Evolutionary conservation across 1,284 basidiomycete species (phyloP), one percentile per base, ranked within the genome.

Genomic region (Acaromyces ingoldii): DNA sequence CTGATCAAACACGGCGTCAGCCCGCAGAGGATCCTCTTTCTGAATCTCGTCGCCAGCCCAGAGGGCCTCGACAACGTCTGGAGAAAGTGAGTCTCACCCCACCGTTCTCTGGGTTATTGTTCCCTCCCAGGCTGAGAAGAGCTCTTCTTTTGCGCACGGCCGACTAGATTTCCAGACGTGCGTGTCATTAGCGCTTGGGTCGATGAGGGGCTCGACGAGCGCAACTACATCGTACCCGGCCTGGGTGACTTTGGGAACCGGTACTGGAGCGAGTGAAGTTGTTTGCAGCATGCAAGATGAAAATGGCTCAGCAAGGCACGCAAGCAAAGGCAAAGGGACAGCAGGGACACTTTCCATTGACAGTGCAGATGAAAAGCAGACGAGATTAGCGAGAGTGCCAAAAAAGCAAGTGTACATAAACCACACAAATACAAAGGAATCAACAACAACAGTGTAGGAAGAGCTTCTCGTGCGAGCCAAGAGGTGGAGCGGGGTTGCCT

Each of bases 141-240:
- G n/a, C n/a, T 40, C 7, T 19, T 40, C 38, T 17, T 40, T 40
- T 7, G 13, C 28, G 13, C 7, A 13, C 17, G 13, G 21, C 17
- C 28, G 17, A 17, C 33, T 33, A 45, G 47, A 65, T 96, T 86
- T 76, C 91, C 92, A 2, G 80, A 82, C 45, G 79, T 92, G 39
- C 86, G 86, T 71, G 85, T 96, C 65, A 88, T 91, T 74, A 76
- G 86, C 79, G 93, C 91, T 0, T 98, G 93, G 92, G 92, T 98
- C 53, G 93, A 98, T 77, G 80, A 92, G 66, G 88, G 89, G 5
- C 81, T 98, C 55, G 93, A 97, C 69, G 88, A 90, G n/a, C 72
- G 74, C 61, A 76, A 74, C 58, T 80, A 76, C 51, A 56, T 72
- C 53, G 55, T 70, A 4, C 70, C 70, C 4, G 70, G 72, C 21